Percentiles rank a stretch among this genome's conserved stretches.
phyloP scores from a whole-genome alignment of 306 rosid genomes.

The Gynostemma pentaphyllum region DNA sequence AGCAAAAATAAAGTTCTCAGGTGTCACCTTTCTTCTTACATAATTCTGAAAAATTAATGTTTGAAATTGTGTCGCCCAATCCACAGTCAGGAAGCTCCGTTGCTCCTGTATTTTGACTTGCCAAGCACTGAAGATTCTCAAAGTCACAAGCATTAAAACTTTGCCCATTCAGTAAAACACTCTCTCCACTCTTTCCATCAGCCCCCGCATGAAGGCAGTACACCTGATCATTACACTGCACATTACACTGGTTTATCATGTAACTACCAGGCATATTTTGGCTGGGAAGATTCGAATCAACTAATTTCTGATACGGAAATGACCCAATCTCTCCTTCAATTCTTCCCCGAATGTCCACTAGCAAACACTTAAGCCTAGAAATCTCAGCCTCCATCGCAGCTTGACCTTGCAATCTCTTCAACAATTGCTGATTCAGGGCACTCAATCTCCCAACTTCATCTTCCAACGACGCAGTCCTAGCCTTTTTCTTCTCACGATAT shows the following conservation, averaged over 20 bases:
- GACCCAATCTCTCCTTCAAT: slow-evolving; percentile 94
- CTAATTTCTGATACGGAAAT: slow-evolving; percentile 74
- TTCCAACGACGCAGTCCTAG: slow-evolving; percentile 75
- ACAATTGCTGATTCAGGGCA: slow-evolving; percentile 65
- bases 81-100: slow-evolving; percentile 53
- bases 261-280: slow-evolving; percentile 33
- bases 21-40: slow-evolving; percentile 27
- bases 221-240: slow-evolving; percentile 71
- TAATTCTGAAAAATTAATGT: slow-evolving; percentile 28
- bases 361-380: slow-evolving; percentile 84
- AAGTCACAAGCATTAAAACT: slow-evolving; percentile 64
- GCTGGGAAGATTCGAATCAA: slow-evolving; percentile 23
- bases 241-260: slow-evolving; percentile 71
- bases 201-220: slow-evolving; percentile 54
- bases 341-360: slow-evolving; percentile 95
- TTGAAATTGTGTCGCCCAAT: slow-evolving; percentile 28
- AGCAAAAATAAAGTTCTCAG: neutral
- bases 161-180: slow-evolving; percentile 26
- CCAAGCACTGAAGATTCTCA: slow-evolving; percentile 66
- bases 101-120: slow-evolving; percentile 42
- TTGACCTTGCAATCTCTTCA: slow-evolving; percentile 82
- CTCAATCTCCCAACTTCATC: slow-evolving; percentile 79
- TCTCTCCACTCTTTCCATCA: slow-evolving; percentile 48
- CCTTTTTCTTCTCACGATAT: slow-evolving; percentile 95
- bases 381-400: slow-evolving; percentile 86